Conservation (phyloP, 495 filamentous ascomycete species). For the Melanomma pulvis-pyrius region DNA sequence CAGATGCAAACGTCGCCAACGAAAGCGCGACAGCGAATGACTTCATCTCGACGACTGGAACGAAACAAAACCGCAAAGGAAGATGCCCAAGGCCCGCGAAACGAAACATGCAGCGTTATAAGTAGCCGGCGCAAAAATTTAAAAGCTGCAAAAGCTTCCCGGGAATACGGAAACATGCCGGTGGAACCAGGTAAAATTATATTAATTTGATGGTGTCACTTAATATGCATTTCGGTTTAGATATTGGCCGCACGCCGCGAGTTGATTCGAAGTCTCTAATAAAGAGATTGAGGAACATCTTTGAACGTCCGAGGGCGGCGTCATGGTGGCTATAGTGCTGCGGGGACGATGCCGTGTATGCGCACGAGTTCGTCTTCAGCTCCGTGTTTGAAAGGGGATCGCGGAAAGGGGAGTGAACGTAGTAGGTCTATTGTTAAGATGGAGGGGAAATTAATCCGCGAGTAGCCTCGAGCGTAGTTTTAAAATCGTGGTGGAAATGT, state of each 20-base stretch:
- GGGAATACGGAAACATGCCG: background rate
- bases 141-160: background rate
- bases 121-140: background rate
- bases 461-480: background rate
- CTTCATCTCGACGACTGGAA: background rate
- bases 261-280: conserved; percentile 1
- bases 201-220: conserved; percentile 13
- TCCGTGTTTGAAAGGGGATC: conserved; percentile 14
- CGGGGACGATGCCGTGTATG: background rate
- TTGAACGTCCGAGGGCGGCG: background rate
- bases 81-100: background rate
- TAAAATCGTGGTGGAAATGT: background rate
- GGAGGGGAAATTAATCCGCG: conserved; percentile 2
- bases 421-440: background rate
- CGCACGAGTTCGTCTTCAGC: background rate
- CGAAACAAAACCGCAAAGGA: background rate
- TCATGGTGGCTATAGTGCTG: background rate
- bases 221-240: conserved; percentile 13
- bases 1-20: background rate
- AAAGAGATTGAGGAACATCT: background rate
- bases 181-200: conserved; percentile 17
- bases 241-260: background rate
- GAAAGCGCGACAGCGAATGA: conserved; percentile 5
- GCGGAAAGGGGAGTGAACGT: background rate
- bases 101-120: background rate